These are phyloP conservation scores for Fusarium pseudograminearum DNA, from an alignment of 2,329 filamentous ascomycete species.

Conservation along the genomic window DNA sequence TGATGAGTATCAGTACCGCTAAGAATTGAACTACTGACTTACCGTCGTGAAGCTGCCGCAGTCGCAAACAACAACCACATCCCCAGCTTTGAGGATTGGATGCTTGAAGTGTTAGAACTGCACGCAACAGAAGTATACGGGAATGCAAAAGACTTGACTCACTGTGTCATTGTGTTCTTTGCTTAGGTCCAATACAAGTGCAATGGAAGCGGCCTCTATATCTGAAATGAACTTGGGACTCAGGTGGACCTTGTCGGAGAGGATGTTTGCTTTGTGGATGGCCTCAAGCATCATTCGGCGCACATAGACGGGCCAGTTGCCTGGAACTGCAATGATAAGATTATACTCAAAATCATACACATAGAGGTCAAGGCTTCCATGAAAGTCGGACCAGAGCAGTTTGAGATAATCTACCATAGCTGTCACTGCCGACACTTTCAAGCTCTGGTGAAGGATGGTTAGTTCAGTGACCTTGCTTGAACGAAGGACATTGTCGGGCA, in stretches of 20 bases:
- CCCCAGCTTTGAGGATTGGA: neutral
- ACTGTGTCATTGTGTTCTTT: neutral
- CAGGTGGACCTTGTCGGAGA: neutral
- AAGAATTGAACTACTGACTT: neutral
- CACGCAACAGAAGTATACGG: rapidly evolving
- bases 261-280: neutral
- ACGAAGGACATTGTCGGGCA: neutral
- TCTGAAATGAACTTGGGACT: neutral
- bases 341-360: neutral
- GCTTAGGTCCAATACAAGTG: neutral
- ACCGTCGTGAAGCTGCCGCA: neutral
- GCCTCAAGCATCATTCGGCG: neutral
- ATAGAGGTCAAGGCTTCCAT: neutral
- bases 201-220: slow-evolving; percentile 1
- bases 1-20: neutral
- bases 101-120: neutral
- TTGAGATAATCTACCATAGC: neutral
- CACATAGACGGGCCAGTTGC: neutral
- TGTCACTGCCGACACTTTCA: neutral
- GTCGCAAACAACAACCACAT: neutral
- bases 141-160: neutral
- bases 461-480: neutral
- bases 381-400: neutral
- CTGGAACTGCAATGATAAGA: neutral
- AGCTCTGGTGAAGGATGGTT: rapidly evolving